Evolutionary conservation across 2,329 filamentous ascomycete species (phyloP).

Genomic region (Fusarium sp.): DNA sequence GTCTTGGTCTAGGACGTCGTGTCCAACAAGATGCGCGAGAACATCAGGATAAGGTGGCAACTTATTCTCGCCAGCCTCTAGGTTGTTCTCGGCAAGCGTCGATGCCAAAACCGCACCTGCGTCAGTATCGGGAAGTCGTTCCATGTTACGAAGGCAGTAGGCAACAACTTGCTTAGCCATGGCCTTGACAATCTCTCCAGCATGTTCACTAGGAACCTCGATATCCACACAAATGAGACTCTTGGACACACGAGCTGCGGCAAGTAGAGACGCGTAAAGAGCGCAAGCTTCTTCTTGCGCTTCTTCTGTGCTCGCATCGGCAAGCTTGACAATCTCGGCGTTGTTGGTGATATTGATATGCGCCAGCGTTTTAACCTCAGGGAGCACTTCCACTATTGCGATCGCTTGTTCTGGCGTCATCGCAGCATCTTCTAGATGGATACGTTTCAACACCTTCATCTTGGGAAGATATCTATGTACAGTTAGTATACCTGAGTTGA

Average conservation of each 20-base stretch:
- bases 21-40: constrained; percentile 85
- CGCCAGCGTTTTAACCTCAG: constrained; percentile 82
- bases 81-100: constrained; percentile 52
- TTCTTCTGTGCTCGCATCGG: constrained; percentile 79
- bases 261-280: constrained; percentile 89
- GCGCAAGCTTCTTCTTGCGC: constrained; percentile 93
- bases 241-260: constrained; percentile 83
- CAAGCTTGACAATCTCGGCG: constrained; percentile 73
- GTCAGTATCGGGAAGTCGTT: constrained; percentile 76
- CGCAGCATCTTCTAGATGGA: constrained; percentile 86
- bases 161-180: constrained; percentile 94
- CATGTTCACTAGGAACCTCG: constrained; percentile 82
- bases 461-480: constrained; percentile 75
- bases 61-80: constrained; percentile 43
- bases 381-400: constrained; percentile 87
- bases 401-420: constrained; percentile 90
- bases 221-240: constrained; percentile 91
- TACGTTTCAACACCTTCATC: constrained; percentile 78
- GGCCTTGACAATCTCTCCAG: constrained; percentile 91
- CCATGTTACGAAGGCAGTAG: constrained; percentile 92
- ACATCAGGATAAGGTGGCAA: constrained; percentile 74
- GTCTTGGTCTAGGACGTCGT: constrained; percentile 62
- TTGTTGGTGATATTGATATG: constrained; percentile 92
- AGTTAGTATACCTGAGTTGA: constrained; percentile 8
- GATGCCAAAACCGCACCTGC: constrained; percentile 59